Evolutionary conservation across 352 stramenopile species (phyloP), one percentile per base, ranked within the genome.

Genomic region (Phytophthora quininea): DNA sequence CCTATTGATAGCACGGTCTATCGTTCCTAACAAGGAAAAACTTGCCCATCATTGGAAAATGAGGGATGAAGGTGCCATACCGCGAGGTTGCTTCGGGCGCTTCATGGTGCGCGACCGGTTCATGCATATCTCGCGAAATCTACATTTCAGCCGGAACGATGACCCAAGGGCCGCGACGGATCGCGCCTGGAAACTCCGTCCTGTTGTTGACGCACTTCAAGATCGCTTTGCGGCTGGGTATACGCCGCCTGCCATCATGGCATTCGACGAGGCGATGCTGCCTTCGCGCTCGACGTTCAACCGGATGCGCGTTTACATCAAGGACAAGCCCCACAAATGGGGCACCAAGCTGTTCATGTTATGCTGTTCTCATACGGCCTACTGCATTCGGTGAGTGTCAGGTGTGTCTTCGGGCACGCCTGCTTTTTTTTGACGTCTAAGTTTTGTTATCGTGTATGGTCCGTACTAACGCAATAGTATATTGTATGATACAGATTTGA

Each of bases 311-410:
- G 43, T 62, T 4, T 62, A 55, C 15, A 51, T 59, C 30, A 53
- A 58, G 14, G 49, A 65, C 31, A 58, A 58, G 49, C 49, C 58
- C 12, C 14, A 63, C 56, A 65, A 65, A 24, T 58, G 40, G 49
- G 49, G 40, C 0, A 66, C 49, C 0, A 59, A 66, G 15, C n/a
- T 66, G 24, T 66, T 66, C 40, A 59, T 40, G 35, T 11, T 57
- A 29, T 57, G 50, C 50, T 50, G 56, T 49, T 46, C 56, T n/a
- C 11, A 10, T 4, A 55, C 10, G 32, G 56, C 56, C 0, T 56
- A 55, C 56, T 64, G 46, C 46, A 38, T 64, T 6, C 27, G 32
- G 57, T 61, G 12, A 9, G 55, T 54, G 42, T 0, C 5, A 3
- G 12, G 29, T 1, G 32, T 32, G 50, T 31, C 35, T 40, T 40